Base-by-base conservation (phyloP, 257 asterid genomes). In the Solanum clarkiae region DNA sequence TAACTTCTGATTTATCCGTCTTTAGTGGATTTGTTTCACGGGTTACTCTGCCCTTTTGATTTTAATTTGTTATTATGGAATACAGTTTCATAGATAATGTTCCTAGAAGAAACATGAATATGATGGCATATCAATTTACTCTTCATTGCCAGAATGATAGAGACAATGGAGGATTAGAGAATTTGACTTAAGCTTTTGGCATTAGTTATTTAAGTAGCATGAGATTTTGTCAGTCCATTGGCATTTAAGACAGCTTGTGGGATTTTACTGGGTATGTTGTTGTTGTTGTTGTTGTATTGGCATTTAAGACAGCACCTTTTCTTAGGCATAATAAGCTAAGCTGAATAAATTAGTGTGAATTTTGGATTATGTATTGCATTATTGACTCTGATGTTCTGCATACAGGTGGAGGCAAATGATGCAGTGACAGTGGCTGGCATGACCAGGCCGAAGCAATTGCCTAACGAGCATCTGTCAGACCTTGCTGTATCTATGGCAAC, bases 401-500 rank as follows among this genome's bases (percentile, higher is more conserved):
- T 84, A 22, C 90, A 95, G 99, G 98, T 95, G 87, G 98, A 94
- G 94, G 95, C 97, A 60, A 97, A 95, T 10, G 98, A 97, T 91
- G 97, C 93, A 74, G 98, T 97, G 83, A 93, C 99, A 71, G 99
- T 97, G 86, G 95, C 98, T 77, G 91, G 97, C 88, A 97, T 95
- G 98, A 97, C 98, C 29, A 90, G 97, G 88, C 99, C 99, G 3
- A 97, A 93, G 91, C 98, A 84, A 87, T 89, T 97, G 84, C 98
- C 98, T 42, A 90, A 92, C 71, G 99, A 97, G 91, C 93, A 85
- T 89, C 88, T 97, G 55, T 92, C 97, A 84, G 99, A 97, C 88
- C 97, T 95, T 90, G 95, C 99, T 80, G 98, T 95, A 80, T 94
- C 98, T 88, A 94, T 93, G 45, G 97, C 98, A 69, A 97, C 98